Conservation (phyloP, 495 filamentous ascomycete species). For the Hypoxylon rickii region DNA sequence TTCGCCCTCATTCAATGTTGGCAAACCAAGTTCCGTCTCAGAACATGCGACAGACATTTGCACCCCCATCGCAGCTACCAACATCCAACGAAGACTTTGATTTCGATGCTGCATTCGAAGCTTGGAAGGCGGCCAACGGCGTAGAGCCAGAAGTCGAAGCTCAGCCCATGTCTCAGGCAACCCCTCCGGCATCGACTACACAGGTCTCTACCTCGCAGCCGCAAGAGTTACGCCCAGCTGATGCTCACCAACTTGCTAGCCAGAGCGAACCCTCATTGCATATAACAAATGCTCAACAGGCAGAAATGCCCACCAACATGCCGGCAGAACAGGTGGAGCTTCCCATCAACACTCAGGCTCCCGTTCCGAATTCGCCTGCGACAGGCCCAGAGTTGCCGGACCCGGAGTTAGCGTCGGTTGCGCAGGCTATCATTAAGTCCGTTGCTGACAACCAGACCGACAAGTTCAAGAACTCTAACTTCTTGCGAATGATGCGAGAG, state of each 20-base stretch:
- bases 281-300: too few species aligned
- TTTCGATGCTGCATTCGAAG: conserved; percentile 25
- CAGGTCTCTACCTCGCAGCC: background rate
- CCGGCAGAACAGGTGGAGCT: background rate
- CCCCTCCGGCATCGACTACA: background rate
- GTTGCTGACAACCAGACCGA: conserved; percentile 44
- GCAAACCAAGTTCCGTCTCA: too few species aligned
- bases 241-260: background rate
- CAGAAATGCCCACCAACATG: too few species aligned
- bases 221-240: background rate
- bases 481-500: conserved; percentile 49
- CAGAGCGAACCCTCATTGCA: background rate
- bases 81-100: conserved; percentile 22
- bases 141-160: conserved; percentile 15
- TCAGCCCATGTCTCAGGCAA: background rate
- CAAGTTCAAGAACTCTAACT: conserved; percentile 52
- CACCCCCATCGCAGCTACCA: too few species aligned
- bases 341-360: background rate
- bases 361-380: background rate
- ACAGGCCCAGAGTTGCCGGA: conserved; percentile 13
- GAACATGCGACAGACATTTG: too few species aligned
- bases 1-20: too few species aligned
- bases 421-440: conserved; percentile 44
- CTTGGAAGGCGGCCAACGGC: conserved; percentile 42
- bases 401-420: conserved; percentile 45